phyloP scores from a whole-genome alignment of 2,329 filamentous ascomycete genomes.

The Aspergillus costaricaensis region DNA sequence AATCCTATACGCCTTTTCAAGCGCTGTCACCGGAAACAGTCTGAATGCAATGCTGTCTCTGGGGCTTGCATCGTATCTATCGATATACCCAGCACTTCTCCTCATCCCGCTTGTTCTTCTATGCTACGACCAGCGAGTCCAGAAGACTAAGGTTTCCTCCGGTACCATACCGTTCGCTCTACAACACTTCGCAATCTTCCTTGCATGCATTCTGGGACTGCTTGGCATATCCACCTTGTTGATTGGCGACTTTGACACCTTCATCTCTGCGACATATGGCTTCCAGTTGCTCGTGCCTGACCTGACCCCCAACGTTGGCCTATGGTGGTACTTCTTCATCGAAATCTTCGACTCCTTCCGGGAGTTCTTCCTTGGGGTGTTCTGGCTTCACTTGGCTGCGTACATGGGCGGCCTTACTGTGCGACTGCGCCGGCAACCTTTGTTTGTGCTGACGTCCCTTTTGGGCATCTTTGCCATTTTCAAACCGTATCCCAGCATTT shows the following conservation, averaged over 20 bases:
- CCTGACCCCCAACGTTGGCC: slow-evolving; percentile 87
- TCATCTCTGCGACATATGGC: slow-evolving; percentile 85
- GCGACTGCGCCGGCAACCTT: slow-evolving; percentile 78
- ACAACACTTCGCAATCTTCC: slow-evolving; percentile 56
- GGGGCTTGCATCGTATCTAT: slow-evolving; percentile 84
- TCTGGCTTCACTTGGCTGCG: slow-evolving; percentile 90
- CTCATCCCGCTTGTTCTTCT: slow-evolving; percentile 80
- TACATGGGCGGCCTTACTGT: slow-evolving; percentile 87
- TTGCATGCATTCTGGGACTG: slow-evolving; percentile 60
- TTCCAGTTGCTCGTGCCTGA: slow-evolving; percentile 89
- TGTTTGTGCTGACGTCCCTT: slow-evolving; percentile 81
- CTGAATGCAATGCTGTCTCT: slow-evolving; percentile 80
- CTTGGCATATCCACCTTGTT: slow-evolving; percentile 72
- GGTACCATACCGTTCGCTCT: slow-evolving; percentile 53
- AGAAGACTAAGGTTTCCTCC: slow-evolving; percentile 34
- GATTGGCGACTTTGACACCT: slow-evolving; percentile 80
- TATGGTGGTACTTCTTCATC: slow-evolving; percentile 99
- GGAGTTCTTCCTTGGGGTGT: slow-evolving; percentile 94
- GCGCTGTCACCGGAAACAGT: slow-evolving; percentile 72
- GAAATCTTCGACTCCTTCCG: slow-evolving; percentile 99
- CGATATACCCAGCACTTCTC: slow-evolving; percentile 86
- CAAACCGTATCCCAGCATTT: slow-evolving; percentile 93
- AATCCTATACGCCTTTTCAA: slow-evolving; percentile 79
- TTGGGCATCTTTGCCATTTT: slow-evolving; percentile 91
- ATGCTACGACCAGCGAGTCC: slow-evolving; percentile 67